Conservation (phyloP, 2,329 filamentous ascomycete species). For the Remersonia thermophila region DNA sequence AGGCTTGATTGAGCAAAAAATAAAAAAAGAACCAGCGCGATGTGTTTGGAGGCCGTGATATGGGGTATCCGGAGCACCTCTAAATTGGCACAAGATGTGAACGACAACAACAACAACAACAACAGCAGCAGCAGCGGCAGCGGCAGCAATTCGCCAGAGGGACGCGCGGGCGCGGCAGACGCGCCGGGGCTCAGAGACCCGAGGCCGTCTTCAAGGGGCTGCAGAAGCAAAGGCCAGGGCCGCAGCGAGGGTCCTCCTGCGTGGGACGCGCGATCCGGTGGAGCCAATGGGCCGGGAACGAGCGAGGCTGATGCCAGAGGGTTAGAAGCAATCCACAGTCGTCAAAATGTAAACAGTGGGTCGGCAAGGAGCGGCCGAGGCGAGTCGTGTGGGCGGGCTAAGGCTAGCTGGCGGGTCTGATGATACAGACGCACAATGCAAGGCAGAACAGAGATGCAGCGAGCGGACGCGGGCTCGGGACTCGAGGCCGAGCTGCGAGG, state of each 20-base stretch:
- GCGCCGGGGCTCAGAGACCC: constrained; percentile 10
- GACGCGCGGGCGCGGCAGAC: constrained; percentile 9
- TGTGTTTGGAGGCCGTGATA: too few relatives aligned
- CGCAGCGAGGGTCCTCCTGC: constrained; percentile 20
- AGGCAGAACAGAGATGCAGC: constrained; percentile 6
- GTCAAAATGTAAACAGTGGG: too few relatives aligned
- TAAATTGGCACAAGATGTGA: too few relatives aligned
- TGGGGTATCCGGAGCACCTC: too few relatives aligned
- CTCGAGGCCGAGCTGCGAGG: constrained; percentile 7
- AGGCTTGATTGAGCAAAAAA: constrained; percentile 7
- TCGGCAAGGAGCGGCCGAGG: too few relatives aligned
- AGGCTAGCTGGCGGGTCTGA: constrained; percentile 6
- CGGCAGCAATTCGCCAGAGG: too few relatives aligned
- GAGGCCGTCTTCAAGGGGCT: constrained; percentile 22
- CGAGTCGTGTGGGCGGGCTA: constrained; percentile 5
- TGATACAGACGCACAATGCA: constrained; percentile 10
- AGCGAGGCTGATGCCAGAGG: too few relatives aligned
- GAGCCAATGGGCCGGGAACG: constrained; percentile 7
- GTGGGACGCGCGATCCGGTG: constrained; percentile 21
- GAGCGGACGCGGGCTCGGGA: constrained; percentile 3
- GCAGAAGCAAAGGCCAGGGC: constrained; percentile 14
- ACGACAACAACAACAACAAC: too few relatives aligned
- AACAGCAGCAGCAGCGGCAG: too few relatives aligned
- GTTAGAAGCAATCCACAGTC: too few relatives aligned
- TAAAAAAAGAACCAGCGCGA: constrained; percentile 7